phyloP scores from a whole-genome alignment of 495 filamentous ascomycete genomes.

The Neurospora tetraspora region DNA sequence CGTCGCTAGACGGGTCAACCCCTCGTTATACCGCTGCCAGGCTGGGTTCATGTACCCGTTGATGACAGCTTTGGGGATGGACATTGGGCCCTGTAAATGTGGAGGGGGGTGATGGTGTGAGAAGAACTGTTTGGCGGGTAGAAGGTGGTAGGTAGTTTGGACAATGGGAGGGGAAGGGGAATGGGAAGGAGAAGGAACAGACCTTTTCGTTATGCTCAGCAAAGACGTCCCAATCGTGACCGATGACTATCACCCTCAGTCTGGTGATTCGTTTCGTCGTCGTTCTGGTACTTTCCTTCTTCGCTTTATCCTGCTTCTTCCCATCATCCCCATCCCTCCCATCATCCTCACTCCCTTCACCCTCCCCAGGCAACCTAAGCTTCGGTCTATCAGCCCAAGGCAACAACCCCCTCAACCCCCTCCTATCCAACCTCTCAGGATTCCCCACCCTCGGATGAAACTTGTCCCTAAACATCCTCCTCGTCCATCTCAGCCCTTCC shows the following conservation, averaged over 20 bases:
- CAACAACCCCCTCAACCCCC: conserved; percentile 37
- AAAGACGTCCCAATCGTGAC: conserved; percentile 52
- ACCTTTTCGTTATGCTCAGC: conserved; percentile 38
- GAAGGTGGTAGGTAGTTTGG: background rate
- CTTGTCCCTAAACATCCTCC: conserved; percentile 26
- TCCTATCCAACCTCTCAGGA: conserved; percentile 44
- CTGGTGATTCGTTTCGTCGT: background rate
- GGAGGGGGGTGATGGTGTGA: background rate
- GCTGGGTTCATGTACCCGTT: conserved; percentile 43
- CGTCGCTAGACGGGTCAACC: conserved; percentile 30
- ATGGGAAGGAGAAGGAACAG: conserved; percentile 8
- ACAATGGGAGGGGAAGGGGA: background rate
- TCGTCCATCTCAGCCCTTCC: conserved; percentile 35
- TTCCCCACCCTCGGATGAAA: conserved; percentile 49
- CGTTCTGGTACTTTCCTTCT: background rate
- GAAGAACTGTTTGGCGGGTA: background rate
- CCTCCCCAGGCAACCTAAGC: conserved; percentile 27
- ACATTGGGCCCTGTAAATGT: conserved; percentile 17
- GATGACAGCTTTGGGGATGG: conserved; percentile 31
- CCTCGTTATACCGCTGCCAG: conserved; percentile 50
- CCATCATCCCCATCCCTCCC: background rate
- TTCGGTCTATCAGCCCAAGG: conserved; percentile 39
- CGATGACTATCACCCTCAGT: conserved; percentile 46
- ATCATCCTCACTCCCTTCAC: conserved; percentile 3
- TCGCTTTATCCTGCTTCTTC: background rate